These are phyloP conservation scores for Cercospora sojina DNA, from an alignment of 2,329 filamentous ascomycete genomes.

Conservation along the genomic window DNA sequence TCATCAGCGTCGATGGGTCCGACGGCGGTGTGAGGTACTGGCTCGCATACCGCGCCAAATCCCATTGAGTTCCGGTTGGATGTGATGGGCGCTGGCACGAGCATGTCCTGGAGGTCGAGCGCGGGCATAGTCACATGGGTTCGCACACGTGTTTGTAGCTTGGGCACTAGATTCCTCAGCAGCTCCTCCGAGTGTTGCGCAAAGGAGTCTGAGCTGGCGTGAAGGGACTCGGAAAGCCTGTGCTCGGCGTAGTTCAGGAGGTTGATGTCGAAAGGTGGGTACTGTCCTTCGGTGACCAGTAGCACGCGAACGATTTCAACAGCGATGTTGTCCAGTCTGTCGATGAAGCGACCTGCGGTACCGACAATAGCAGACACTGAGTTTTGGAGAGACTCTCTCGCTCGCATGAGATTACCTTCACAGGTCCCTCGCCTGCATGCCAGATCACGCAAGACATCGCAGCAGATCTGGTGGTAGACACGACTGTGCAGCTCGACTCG, in stretches of 20 bases:
- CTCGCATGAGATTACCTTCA: constrained; percentile 35
- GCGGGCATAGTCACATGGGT: constrained; percentile 41
- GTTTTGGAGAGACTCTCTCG: constrained; percentile 29
- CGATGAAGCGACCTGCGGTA: constrained; percentile 40
- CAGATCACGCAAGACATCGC: constrained; percentile 49
- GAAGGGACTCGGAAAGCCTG: constrained; percentile 37
- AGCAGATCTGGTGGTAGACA: constrained; percentile 56
- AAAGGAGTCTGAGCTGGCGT: constrained; percentile 34
- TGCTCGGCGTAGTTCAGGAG: constrained; percentile 40
- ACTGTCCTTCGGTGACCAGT: constrained; percentile 37
- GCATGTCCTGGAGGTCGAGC: constrained; percentile 46
- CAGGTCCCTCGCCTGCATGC: constrained; percentile 20
- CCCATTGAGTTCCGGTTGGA: constrained; percentile 23
- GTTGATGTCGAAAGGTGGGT: constrained; percentile 36
- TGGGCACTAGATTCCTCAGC: constrained; percentile 39
- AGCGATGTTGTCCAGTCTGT: constrained; percentile 46
- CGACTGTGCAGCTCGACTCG: constrained; percentile 55
- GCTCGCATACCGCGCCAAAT: constrained; percentile 33
- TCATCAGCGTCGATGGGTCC: constrained; percentile 33
- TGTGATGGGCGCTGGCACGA: constrained; percentile 34
- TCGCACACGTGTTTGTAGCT: constrained; percentile 37
- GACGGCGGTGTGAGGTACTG: constrained; percentile 13
- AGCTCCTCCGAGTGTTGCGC: constrained; percentile 32
- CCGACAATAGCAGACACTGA: constrained; percentile 45
- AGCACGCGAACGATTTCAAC: constrained; percentile 48